Percentiles rank a stretch among this genome's conserved stretches.
These are phyloP conservation scores for Colletotrichum abscissum DNA, from an alignment of 2,329 filamentous ascomycete species.

Conservation along the genomic window DNA sequence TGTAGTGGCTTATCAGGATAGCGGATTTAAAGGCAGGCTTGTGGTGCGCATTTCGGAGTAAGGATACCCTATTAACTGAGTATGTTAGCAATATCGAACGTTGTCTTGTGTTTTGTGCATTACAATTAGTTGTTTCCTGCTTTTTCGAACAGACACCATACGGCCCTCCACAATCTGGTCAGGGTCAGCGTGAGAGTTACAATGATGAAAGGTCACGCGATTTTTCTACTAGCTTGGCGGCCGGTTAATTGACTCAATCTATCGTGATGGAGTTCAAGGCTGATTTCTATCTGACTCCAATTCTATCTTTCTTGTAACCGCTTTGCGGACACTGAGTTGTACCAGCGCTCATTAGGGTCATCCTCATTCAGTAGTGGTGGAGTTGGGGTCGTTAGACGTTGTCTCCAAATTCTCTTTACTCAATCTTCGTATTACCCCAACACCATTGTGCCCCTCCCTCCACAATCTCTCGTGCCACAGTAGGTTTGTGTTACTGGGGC, in stretches of 20 bases:
- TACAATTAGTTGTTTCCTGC: no score
- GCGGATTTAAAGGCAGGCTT: slow-evolving; percentile 43
- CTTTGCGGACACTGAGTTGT: not conserved
- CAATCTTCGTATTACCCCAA: slow-evolving; percentile 4
- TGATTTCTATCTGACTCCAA: not conserved
- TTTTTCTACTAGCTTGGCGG: not conserved
- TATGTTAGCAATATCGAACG: not conserved
- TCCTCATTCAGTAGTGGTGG: not conserved
- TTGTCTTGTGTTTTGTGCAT: not conserved
- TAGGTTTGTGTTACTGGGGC: not conserved
- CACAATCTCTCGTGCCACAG: not conserved
- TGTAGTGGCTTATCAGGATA: slow-evolving; percentile 42
- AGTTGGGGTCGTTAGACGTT: not conserved
- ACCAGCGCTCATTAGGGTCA: not conserved
- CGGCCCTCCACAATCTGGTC: no score
- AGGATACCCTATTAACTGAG: not conserved
- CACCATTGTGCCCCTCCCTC: not conserved
- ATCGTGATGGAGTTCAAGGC: not conserved
- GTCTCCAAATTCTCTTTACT: not conserved
- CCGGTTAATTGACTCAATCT: not conserved
- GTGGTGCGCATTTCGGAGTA: slow-evolving; percentile 41
- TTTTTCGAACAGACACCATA: no score
- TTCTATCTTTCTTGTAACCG: not conserved
- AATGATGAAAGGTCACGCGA: not conserved
- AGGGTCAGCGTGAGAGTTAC: no score